Base-by-base conservation (phyloP, 2,329 filamentous ascomycete genomes). In the Colletotrichum abscissum region DNA sequence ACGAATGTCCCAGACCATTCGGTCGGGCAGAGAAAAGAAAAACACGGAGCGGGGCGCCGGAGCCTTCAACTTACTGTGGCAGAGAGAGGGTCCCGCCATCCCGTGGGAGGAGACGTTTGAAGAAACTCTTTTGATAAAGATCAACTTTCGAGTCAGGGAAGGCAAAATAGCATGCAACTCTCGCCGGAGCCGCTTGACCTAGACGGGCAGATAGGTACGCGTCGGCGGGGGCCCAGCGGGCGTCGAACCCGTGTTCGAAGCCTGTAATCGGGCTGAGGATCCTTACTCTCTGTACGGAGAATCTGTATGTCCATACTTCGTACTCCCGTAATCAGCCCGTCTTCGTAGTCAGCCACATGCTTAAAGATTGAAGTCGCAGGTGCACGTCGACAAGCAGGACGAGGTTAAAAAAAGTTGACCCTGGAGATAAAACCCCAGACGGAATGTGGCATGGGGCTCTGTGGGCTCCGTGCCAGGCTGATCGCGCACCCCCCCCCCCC, bases 391-490 rank as follows among this genome's bases (percentile, higher is more conserved):
- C 42, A 26, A 14, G 46, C 30, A 38, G 58, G 19, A 63, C 49
- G 14, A 56, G 42, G 46, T 46, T 62, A 46, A n/a, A 28, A 28
- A 38, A 67, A 56, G 6, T 35, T 49, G 26, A 49, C 42, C 19
- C 42, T 49, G 42, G 42, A 49, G 59, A 28, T 26, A 12, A 54
- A 12, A 58, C 35, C 35, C 33, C 52, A 49, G 54, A 52, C 52
- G 33, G 54, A 63, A 6, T 56, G 35, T 30, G 56, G 70, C 60
- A 60, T 56, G 28, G 70, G 46, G 70, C 55, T 56, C 56, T 24
- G 11, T 52, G n/a, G 62, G 67, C 60, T 46, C 67, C 60, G 67
- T 70, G 67, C 70, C 26, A 55, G n/a, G 35, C 42, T 19, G 42
- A 67, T 62, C 57, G n/a, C 60, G 56, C n/a, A 26, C 22, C 33